Percentiles rank a stretch among this genome's conserved stretches.
These are phyloP conservation scores for Lactuca saligna DNA, from an alignment of 129 eudicot species.

Conservation along the genomic window DNA sequence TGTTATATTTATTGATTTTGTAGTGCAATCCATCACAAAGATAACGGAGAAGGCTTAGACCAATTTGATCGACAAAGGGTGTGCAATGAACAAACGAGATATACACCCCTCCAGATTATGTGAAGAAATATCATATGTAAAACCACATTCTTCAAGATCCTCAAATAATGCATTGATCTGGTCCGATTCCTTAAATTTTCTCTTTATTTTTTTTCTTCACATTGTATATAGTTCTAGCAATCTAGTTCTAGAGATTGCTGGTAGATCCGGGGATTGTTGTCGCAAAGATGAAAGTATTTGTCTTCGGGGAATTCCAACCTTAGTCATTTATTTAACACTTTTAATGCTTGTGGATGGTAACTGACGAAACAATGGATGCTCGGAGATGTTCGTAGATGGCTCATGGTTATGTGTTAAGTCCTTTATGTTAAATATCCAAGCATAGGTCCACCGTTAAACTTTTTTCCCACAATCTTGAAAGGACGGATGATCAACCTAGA, in stretches of 20 bases:
- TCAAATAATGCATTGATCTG: neutral
- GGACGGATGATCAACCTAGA: no score
- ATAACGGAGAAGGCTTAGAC: neutral
- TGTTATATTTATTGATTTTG: constrained; percentile 19
- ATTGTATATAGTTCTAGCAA: neutral
- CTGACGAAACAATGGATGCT: no score
- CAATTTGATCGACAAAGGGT: constrained; percentile 9
- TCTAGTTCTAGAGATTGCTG: constrained; percentile 3
- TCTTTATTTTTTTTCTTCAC: neutral
- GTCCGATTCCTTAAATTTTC: neutral
- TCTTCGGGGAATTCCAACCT: neutral
- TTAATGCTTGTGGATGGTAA: neutral
- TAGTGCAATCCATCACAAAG: constrained; percentile 41
- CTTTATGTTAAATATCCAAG: no score
- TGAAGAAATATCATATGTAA: neutral
- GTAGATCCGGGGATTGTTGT: neutral
- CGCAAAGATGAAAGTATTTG: neutral
- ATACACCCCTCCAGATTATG: neutral
- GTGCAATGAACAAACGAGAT: neutral
- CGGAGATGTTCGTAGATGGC: no score
- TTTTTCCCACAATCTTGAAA: no score
- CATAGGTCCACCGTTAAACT: no score
- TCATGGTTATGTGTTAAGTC: no score
- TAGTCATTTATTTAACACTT: neutral
- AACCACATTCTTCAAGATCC: neutral